Base-by-base conservation (phyloP, 371 early-diverging fungal genomes). In the Parasitella parasitica region DNA sequence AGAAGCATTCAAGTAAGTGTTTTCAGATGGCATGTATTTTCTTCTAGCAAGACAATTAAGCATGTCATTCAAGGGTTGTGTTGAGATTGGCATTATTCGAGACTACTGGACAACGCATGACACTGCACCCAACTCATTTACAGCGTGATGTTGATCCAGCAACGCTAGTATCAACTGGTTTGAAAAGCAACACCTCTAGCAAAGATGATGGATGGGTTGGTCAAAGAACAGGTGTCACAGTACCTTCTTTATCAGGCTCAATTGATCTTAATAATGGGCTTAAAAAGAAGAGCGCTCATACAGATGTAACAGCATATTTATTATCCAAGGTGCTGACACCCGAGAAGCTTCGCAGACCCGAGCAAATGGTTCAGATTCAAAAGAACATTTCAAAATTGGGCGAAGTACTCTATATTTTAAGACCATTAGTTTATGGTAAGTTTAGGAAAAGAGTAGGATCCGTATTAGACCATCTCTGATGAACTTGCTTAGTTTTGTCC, bases 391-490 rank as follows among this genome's bases (percentile, higher is more conserved):
- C 91, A 2, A 69, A 76, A 22, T 36, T 86, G 2, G 94, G 90
- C 11, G 97, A 97, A 76, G 74, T 85, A 38, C 64, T 94, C 53
- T 94, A 89, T 72, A 89, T 95, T 35, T 37, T 95, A 28, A 79
- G 96, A 35, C 98, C 98, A 4, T 57, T 97, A 4, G 57, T 92
- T 15, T 96, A 96, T 69, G 87, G 86, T 81, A 79, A 67, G 54
- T 38, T 4, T 28, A 54, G 32, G 22, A 38, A 9, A 36, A n/a
- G n/a, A n/a, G n/a, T n/a, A n/a, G n/a, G n/a, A n/a, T n/a, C n/a
- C n/a, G n/a, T n/a, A n/a, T n/a, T n/a, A n/a, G n/a, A 36, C 16
- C 0, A 30, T 18, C 26, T 13, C 16, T 41, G 53, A 18, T 52
- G 1, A 32, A 56, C 22, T 28, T 39, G 7, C 18, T 15, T 55